phyloP scores from a whole-genome alignment of 768 basidiomycete genomes.

The Hygrophorus russula region DNA sequence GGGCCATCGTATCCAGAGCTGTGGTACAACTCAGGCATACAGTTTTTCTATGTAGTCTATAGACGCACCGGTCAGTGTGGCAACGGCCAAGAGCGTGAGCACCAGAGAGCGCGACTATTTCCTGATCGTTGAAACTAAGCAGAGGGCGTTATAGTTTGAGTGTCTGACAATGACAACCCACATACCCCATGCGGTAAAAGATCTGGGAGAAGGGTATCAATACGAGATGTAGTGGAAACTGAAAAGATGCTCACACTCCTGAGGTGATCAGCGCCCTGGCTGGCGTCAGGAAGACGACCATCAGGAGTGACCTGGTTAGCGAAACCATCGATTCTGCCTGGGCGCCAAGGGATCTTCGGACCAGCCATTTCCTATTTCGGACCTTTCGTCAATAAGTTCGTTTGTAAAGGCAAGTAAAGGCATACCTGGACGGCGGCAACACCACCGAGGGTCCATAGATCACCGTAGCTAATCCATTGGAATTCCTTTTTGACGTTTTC shows the following conservation, averaged over 20 bases:
- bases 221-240: not conserved
- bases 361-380: conserved; percentile 71
- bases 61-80: conserved; percentile 61
- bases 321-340: conserved; percentile 85
- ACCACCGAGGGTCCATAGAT: conserved; percentile 93
- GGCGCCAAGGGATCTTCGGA: conserved; percentile 87
- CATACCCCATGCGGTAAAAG: conserved; percentile 82
- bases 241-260: conserved; percentile 43
- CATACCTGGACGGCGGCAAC: conserved; percentile 73
- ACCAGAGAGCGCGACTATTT: conserved; percentile 91
- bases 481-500: conserved; percentile 82
- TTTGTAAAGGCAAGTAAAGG: not conserved
- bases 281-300: conserved; percentile 82
- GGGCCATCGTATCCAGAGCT: conserved; percentile 80
- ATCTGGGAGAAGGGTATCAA: conserved; percentile 30
- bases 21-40: not conserved
- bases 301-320: conserved; percentile 69
- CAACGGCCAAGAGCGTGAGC: conserved; percentile 95
- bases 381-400: not conserved
- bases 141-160: conserved; percentile 1
- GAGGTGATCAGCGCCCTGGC: conserved; percentile 76
- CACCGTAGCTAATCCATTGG: conserved; percentile 92
- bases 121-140: conserved; percentile 79
- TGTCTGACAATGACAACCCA: not conserved
- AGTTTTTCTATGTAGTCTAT: not conserved